Conservation (phyloP, 805 yeast species). For the Spathaspora arborariae region DNA sequence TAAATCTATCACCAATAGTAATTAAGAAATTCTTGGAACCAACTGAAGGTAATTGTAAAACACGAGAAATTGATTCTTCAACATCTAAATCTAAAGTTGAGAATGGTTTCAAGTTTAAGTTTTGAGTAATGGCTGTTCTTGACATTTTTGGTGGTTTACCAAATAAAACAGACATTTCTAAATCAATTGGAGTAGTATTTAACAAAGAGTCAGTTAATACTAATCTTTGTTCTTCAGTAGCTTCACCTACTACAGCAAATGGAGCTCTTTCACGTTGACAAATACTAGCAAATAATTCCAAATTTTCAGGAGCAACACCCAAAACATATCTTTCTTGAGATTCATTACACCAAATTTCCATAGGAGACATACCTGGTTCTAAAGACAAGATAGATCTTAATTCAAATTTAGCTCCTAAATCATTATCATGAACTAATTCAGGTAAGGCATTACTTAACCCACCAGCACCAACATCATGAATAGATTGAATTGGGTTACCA, state of each 20-base stretch:
- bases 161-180: conserved; percentile 90
- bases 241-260: conserved; percentile 91
- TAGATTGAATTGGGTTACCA: conserved; percentile 77
- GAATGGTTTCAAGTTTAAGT: conserved; percentile 46
- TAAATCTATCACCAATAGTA: conserved; percentile 98
- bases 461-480: conserved; percentile 99
- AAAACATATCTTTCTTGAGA: conserved; percentile 97
- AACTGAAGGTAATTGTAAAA: conserved; percentile 85
- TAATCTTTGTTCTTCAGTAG: conserved; percentile 82
- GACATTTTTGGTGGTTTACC: conserved; percentile 98
- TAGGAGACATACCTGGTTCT: conserved; percentile 98
- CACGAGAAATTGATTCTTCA: conserved; percentile 72
- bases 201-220: conserved; percentile 75
- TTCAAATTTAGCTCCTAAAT: conserved; percentile 90
- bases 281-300: conserved; percentile 66
- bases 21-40: conserved; percentile 92
- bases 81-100: conserved; percentile 34
- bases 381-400: conserved; percentile 83
- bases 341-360: conserved; percentile 99
- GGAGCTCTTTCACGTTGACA: conserved; percentile 97
- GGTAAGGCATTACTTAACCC: conserved; percentile 97
- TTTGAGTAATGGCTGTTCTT: conserved; percentile 62
- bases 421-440: conserved; percentile 95
- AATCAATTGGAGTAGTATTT: conserved; percentile 84
- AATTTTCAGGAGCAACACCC: conserved; percentile 80